Percentiles rank a stretch among this genome's conserved stretches.
Evolutionary conservation across 139 green algal genomes (phyloP).

Genomic region (Chlamydomonas eustigma): DNA sequence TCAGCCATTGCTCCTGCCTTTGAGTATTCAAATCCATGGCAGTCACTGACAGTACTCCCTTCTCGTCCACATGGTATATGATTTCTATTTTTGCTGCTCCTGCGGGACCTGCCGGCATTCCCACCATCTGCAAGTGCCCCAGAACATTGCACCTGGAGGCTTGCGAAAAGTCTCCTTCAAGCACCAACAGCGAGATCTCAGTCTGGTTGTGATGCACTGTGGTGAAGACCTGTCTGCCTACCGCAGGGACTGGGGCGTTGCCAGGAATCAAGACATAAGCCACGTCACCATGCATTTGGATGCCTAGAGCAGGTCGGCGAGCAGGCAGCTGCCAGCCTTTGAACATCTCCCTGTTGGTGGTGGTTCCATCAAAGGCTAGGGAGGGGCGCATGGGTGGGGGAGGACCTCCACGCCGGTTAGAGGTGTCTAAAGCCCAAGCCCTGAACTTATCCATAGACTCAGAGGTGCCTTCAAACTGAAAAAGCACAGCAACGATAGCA

Average conservation of each 20-base stretch:
- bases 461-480: conserved; percentile 29
- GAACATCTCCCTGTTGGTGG: conserved; percentile 54
- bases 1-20: conserved; percentile 53
- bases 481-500: conserved; percentile 9
- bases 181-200: conserved; percentile 55
- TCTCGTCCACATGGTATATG: conserved; percentile 37
- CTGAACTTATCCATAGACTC: conserved; percentile 30
- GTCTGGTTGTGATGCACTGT: conserved; percentile 51
- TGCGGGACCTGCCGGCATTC: conserved; percentile 27
- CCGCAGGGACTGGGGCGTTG: conserved; percentile 26
- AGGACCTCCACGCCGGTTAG: conserved; percentile 9
- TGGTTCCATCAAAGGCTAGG: conserved; percentile 47
- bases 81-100: conserved; percentile 36
- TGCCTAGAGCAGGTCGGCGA: conserved; percentile 41
- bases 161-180: conserved; percentile 43
- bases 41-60: conserved; percentile 44
- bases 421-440: conserved; percentile 33
- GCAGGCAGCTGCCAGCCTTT: conserved; percentile 54
- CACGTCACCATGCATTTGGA: conserved; percentile 49
- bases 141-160: conserved; percentile 51
- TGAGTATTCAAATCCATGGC: conserved; percentile 46
- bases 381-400: conserved; percentile 40
- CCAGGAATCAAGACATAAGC: conserved; percentile 50
- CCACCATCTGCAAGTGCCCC: conserved; percentile 59
- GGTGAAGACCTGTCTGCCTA: conserved; percentile 50